phyloP scores from a whole-genome alignment of 768 basidiomycete species.

The Pholiota microspora region DNA sequence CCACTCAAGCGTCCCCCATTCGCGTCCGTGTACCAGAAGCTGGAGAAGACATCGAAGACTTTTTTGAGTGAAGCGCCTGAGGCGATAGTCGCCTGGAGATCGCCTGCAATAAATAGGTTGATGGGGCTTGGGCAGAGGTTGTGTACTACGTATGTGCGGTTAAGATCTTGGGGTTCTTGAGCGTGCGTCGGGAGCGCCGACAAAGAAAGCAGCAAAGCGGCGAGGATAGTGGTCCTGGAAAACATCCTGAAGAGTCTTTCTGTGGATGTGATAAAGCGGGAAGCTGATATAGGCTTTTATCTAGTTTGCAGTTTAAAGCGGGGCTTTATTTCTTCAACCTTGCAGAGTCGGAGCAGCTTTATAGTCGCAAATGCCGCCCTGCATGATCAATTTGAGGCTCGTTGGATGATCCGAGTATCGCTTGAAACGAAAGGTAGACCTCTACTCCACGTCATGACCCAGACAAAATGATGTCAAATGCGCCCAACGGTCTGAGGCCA shows the following conservation, averaged over 20 bases:
- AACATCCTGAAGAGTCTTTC: too few species aligned
- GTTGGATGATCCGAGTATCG: neutral
- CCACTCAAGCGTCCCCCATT: neutral
- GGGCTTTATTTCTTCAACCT: neutral
- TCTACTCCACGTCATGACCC: neutral
- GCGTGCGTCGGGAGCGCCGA: neutral
- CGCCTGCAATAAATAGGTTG: neutral
- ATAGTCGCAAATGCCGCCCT: neutral
- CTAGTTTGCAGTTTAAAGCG: neutral
- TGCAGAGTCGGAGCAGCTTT: neutral
- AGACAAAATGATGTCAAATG: neutral
- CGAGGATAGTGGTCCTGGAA: neutral
- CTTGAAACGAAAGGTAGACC: neutral
- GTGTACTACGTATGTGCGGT: neutral
- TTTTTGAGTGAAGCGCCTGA: neutral
- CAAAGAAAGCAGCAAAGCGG: neutral
- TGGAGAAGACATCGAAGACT: neutral
- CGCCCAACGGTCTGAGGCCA: neutral
- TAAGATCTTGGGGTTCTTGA: neutral
- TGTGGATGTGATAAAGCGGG: too few species aligned
- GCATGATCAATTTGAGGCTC: neutral
- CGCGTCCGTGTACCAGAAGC: conserved; percentile 1
- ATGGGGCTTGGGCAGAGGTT: neutral
- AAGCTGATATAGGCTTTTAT: neutral
- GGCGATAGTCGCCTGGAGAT: neutral